Percentiles rank a stretch among this genome's conserved stretches.
Evolutionary conservation across 805 yeast species (phyloP).

Genomic region (Yarrowia keelungensis): DNA sequence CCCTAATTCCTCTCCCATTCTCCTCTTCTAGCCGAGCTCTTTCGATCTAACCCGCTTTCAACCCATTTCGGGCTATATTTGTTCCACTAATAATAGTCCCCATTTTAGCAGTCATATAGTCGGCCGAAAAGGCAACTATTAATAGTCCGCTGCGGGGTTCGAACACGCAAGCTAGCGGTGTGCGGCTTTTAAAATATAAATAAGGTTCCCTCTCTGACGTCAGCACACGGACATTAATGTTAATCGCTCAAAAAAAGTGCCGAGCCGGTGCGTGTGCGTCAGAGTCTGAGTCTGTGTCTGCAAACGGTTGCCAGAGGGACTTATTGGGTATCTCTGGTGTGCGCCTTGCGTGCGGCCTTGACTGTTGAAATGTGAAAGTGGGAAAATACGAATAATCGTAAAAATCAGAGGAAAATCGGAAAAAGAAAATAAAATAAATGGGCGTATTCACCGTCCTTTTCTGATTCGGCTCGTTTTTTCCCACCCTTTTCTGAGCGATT

Average conservation of each 20-base stretch:
- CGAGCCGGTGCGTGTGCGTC: too few relatives aligned
- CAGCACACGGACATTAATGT: conserved; percentile 5
- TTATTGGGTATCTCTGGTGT: not conserved
- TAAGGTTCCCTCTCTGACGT: not conserved
- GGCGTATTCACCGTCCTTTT: not conserved
- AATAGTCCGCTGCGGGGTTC: too few relatives aligned
- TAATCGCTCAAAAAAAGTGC: conserved; percentile 1
- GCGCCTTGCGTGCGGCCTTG: conserved; percentile 4
- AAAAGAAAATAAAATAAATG: not conserved
- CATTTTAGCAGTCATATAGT: too few relatives aligned
- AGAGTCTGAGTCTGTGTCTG: not conserved
- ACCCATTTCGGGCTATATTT: too few relatives aligned
- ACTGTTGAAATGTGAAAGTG: not conserved
- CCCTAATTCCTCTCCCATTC: too few relatives aligned
- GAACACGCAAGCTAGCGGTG: too few relatives aligned
- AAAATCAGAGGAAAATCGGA: not conserved
- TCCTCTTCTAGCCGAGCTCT: too few relatives aligned
- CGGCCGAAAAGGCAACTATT: too few relatives aligned
- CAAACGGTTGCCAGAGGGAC: conserved; percentile 7
- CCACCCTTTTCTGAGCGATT: too few relatives aligned
- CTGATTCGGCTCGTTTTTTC: too few relatives aligned
- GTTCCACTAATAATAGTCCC: too few relatives aligned
- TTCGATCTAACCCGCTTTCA: too few relatives aligned
- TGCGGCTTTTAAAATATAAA: not conserved
- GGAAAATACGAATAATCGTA: not conserved